Evolutionary conservation across 805 yeast genomes (phyloP).

Genomic region (Myxozyma mucilagina): DNA sequence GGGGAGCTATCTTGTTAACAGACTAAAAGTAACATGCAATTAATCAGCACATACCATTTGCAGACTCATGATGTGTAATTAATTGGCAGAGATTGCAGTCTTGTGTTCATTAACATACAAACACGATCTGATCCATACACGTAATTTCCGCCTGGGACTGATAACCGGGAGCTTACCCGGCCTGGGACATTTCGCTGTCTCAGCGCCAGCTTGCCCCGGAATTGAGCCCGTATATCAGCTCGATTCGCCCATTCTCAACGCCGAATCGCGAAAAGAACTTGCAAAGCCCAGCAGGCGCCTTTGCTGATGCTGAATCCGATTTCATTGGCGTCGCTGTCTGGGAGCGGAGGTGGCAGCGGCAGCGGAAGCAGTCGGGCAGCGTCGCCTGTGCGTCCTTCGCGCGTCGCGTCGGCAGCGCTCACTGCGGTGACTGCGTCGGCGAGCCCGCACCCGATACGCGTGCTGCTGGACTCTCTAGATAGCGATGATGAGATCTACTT

Average conservation of each 20-base stretch:
- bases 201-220: no score
- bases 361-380: slow-evolving; percentile 11
- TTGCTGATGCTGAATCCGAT: slow-evolving; percentile 33
- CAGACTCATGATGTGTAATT: slow-evolving; percentile 10
- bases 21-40: background rate
- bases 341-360: slow-evolving; percentile 4
- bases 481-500: slow-evolving; percentile 27
- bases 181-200: no score
- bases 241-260: no score
- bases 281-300: background rate
- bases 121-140: no score
- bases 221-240: no score
- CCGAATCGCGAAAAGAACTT: no score
- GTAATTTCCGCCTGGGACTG: no score
- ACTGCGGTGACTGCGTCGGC: slow-evolving; percentile 28
- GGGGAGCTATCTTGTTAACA: slow-evolving; percentile 16
- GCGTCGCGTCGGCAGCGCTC: slow-evolving; percentile 19
- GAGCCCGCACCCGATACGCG: slow-evolving; percentile 25
- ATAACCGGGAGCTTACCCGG: no score
- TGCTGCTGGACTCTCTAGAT: slow-evolving; percentile 25
- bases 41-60: slow-evolving; percentile 14
- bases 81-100: no score
- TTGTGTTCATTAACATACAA: no score
- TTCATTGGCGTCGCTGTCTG: slow-evolving; percentile 1
- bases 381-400: slow-evolving; percentile 24